Percentiles rank a stretch among this genome's conserved stretches.
phyloP scores from a whole-genome alignment of 1,284 basidiomycete genomes.

The Trichosporon coremiiforme region DNA sequence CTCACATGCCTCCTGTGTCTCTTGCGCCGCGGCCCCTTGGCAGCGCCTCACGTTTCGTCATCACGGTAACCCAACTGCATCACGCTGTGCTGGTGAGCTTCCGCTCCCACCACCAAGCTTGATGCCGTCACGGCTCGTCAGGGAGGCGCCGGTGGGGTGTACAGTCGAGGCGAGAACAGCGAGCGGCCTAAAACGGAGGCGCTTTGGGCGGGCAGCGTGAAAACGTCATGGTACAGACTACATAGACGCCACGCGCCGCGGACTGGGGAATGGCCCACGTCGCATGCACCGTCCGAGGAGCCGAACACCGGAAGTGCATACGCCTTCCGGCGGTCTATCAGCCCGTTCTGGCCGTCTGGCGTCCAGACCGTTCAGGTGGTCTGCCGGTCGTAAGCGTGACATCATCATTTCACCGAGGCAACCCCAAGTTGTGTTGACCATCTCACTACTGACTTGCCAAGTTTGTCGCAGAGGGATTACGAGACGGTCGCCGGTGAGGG shows the following conservation, averaged over 20 bases:
- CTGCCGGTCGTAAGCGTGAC: background rate
- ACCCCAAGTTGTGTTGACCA: background rate
- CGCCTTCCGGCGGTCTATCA: background rate
- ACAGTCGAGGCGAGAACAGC: background rate
- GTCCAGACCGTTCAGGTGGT: background rate
- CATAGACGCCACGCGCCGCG: background rate
- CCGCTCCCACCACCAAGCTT: background rate
- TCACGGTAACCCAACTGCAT: background rate
- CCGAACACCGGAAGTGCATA: background rate
- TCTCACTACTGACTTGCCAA: too few relatives aligned
- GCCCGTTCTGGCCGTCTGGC: too few relatives aligned
- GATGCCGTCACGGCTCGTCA: background rate
- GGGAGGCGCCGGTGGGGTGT: background rate
- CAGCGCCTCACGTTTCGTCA: background rate
- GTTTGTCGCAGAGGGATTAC: too few relatives aligned
- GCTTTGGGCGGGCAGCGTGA: background rate
- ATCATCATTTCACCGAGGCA: background rate
- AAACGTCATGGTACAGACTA: background rate
- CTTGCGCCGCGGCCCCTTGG: too few relatives aligned
- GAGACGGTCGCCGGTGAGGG: too few relatives aligned
- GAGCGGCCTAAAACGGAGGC: background rate
- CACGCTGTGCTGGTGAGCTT: background rate
- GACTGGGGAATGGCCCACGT: background rate
- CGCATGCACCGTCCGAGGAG: background rate
- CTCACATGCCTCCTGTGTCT: too few relatives aligned